Base-by-base conservation (phyloP, 805 yeast species). In the Cyberlindnera maritima region DNA sequence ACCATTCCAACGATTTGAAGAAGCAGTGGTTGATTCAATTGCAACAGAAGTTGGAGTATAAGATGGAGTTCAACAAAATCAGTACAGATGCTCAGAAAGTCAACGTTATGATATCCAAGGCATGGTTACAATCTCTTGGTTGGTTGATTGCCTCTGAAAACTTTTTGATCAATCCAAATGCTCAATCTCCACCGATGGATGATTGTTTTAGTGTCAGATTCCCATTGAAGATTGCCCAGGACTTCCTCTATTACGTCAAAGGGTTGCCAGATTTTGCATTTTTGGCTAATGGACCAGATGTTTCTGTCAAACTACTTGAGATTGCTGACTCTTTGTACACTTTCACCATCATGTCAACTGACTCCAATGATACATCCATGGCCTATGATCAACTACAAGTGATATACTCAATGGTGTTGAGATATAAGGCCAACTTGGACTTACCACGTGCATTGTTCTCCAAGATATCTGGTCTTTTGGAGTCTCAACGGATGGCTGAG, bases 211-310 rank as follows among this genome's bases (percentile, higher is more conserved):
- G 52, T 36, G 38, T 48, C 14, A 43, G 51, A 19, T 58, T 48
- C 47, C 62, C 60, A 10, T 37, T 58, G 36, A 52, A 52, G 35
- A 57, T 58, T 29, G 55, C 59, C 13, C 48, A 39, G 13, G 59
- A 55, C 9, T 57, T 58, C 40, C 33, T 58, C 17, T 28, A 19
- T 4, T 32, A 48, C 12, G 54, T 58, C 11, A 32, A 38, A 15
- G 54, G 55, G 7, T 40, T 54, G 3, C 55, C 61, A 14, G 58
- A 52, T 21, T 58, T 52, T 38, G 62, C 61, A 3, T 57, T 55
- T 36, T 56, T 53, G 44, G 50, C 55, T 3, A 58, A 58, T 39
- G 62, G 62, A 1, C 62, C 60, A 8, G 61, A 59, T 39, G 60
- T 54, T 5, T 49, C 56, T 5, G 47, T 47, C 21, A 58, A 58